These are phyloP conservation scores for Microstroma glucosiphilum DNA, from an alignment of 1,284 basidiomycete genomes.

Conservation along the genomic window DNA sequence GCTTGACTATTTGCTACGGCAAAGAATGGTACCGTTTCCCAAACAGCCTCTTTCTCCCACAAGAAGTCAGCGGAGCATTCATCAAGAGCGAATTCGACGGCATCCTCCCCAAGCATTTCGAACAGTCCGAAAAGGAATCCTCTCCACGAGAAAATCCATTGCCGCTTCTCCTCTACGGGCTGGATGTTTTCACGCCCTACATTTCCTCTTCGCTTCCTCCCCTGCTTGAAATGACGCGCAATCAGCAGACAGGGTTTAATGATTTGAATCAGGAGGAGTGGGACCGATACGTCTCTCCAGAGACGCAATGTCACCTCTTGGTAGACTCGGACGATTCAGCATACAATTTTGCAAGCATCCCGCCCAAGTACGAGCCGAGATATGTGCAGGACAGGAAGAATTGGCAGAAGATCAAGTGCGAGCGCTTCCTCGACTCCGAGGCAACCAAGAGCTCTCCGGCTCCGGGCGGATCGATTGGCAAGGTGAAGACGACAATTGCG, in stretches of 20 bases:
- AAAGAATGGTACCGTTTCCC: conserved; percentile 98
- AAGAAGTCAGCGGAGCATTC: conserved; percentile 68
- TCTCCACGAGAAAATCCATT: too few relatives aligned
- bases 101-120: conserved; percentile 77
- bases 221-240: conserved; percentile 57
- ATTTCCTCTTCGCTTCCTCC: not conserved
- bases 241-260: conserved; percentile 67
- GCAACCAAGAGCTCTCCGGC: conserved; percentile 18
- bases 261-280: conserved; percentile 76
- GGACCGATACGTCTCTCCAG: conserved; percentile 62
- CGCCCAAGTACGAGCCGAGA: conserved; percentile 26
- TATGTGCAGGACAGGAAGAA: conserved; percentile 17
- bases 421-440: conserved; percentile 37
- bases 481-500: conserved; percentile 22
- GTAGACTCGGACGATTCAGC: conserved; percentile 37
- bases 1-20: conserved; percentile 65
- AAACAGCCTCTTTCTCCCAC: conserved; percentile 78
- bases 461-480: conserved; percentile 1
- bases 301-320: conserved; percentile 37
- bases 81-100: conserved; percentile 84
- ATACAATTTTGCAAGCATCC: not conserved
- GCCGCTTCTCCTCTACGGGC: not conserved
- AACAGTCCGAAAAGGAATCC: conserved; percentile 12
- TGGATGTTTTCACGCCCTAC: not conserved
- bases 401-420: conserved; percentile 35